Evolutionary conservation across 2,329 filamentous ascomycete species (phyloP), one percentile per base, ranked within the genome.

Genomic region (Emmonsiellopsis sp.): DNA sequence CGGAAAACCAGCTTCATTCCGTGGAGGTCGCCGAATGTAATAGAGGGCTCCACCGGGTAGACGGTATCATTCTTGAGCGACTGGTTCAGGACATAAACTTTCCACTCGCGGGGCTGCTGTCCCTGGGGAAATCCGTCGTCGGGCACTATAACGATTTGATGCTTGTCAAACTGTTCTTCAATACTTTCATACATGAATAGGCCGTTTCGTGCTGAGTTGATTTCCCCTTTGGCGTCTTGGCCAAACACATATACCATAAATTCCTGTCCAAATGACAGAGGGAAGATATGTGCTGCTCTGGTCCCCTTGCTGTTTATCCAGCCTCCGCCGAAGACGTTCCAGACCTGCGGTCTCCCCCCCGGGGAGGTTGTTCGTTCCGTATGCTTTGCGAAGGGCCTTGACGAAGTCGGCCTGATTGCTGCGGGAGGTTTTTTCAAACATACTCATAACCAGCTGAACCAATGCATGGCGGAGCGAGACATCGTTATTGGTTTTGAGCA

Each of bases 221-320:
- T 41, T 41, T 57, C 53, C 11, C 32, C 15, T 13, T 50, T 37
- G 16, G 55, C 50, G 5, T 55, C 46, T 31, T 11, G 10, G 6
- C 55, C 55, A 34, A 57, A 57, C 7, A 57, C 53, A 16, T 55
- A 57, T 13, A 32, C 34, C 55, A 53, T 55, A 5, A 42, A 2
- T 10, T 40, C n/a, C 35, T 53, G 45, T 3, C 55, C 55, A 13
- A 57, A 13, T 11, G 38, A 38, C 2, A 53, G 53, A 8, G 55
- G 55, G 45, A 57, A 55, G 11, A 57, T 55, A 37, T 53, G 55
- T 7, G 50, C 31, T n/a, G 54, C 54, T 26, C 9, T 44, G 8
- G 9, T 11, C 30, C 8, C 1, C 16, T 16, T 15, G 3, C 9
- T 46, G 31, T 20, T 6, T 1, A 46, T 38, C 8, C 26, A 37